A percentile compares a stretch with the other conserved stretches of the same genome.
phyloP scores from a whole-genome alignment of 805 yeast genomes.

The Starmerella gropengiesseri region DNA sequence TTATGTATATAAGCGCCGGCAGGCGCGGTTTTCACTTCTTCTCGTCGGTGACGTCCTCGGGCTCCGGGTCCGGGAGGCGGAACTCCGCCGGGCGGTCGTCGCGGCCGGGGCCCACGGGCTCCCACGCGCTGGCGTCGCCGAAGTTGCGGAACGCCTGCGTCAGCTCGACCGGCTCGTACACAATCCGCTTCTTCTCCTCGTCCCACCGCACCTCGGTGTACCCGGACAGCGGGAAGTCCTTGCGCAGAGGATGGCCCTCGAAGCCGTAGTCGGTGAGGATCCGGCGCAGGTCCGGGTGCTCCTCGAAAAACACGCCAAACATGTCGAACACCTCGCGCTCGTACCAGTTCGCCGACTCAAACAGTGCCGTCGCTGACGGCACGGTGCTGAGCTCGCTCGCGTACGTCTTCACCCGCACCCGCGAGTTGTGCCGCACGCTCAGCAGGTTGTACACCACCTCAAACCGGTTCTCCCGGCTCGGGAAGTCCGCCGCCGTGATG shows the following conservation, averaged over 20 bases:
- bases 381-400: slow-evolving; percentile 75
- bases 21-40: slow-evolving; percentile 21
- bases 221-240: slow-evolving; percentile 88
- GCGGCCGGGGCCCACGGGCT: slow-evolving; percentile 78
- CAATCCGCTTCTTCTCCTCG: slow-evolving; percentile 80
- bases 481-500: slow-evolving; percentile 79
- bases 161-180: slow-evolving; percentile 80
- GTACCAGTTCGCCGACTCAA: slow-evolving; percentile 78
- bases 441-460: slow-evolving; percentile 78
- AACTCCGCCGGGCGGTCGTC: slow-evolving; percentile 73
- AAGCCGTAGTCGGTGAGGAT: slow-evolving; percentile 87
- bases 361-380: slow-evolving; percentile 63
- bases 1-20: not conserved
- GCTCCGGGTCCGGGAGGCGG: slow-evolving; percentile 72
- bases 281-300: slow-evolving; percentile 81
- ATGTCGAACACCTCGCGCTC: slow-evolving; percentile 84
- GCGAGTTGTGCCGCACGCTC: slow-evolving; percentile 71
- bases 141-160: slow-evolving; percentile 90
- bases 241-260: slow-evolving; percentile 83
- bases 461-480: slow-evolving; percentile 70
- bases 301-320: slow-evolving; percentile 78
- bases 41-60: slow-evolving; percentile 46
- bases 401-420: slow-evolving; percentile 80
- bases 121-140: slow-evolving; percentile 86
- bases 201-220: slow-evolving; percentile 85